phyloP scores from a whole-genome alignment of 2,329 filamentous ascomycete species.

The Phaeosphaeriaceae sp. region DNA sequence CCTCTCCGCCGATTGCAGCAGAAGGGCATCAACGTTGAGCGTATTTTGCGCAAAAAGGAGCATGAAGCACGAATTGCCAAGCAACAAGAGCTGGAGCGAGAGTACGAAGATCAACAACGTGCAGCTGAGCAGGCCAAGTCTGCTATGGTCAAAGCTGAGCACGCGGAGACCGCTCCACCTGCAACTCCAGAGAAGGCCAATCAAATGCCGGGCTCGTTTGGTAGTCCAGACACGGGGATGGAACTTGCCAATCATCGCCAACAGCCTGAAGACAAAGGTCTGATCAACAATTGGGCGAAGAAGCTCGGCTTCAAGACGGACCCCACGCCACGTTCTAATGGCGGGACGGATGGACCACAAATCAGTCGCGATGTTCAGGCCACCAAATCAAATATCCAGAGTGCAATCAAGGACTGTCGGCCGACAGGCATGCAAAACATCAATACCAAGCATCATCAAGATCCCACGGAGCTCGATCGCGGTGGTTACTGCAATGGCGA shows the following conservation, averaged over 20 bases:
- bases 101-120: conserved; percentile 66
- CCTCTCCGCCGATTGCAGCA: conserved; percentile 81
- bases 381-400: conserved; percentile 45
- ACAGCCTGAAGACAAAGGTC: conserved; percentile 28
- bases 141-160: conserved; percentile 18
- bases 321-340: conserved; percentile 15
- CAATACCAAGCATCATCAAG: conserved; percentile 44
- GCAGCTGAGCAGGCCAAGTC: conserved; percentile 39
- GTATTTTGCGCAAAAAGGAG: conserved; percentile 86
- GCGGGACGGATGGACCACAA: conserved; percentile 39
- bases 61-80: conserved; percentile 88
- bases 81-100: conserved; percentile 74
- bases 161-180: conserved; percentile 22
- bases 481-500: conserved; percentile 48
- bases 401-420: conserved; percentile 46
- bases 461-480: conserved; percentile 46
- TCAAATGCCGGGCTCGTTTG: conserved; percentile 48
- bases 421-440: conserved; percentile 42
- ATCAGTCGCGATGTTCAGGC: conserved; percentile 44
- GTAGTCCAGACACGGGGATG: conserved; percentile 41
- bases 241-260: conserved; percentile 35
- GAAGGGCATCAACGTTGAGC: conserved; percentile 95
- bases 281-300: conserved; percentile 47
- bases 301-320: conserved; percentile 45
- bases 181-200: conserved; percentile 38